Evolutionary conservation across 495 filamentous ascomycete genomes (phyloP), one percentile per base, ranked within the genome.

Genomic region (Penicillium herquei): DNA sequence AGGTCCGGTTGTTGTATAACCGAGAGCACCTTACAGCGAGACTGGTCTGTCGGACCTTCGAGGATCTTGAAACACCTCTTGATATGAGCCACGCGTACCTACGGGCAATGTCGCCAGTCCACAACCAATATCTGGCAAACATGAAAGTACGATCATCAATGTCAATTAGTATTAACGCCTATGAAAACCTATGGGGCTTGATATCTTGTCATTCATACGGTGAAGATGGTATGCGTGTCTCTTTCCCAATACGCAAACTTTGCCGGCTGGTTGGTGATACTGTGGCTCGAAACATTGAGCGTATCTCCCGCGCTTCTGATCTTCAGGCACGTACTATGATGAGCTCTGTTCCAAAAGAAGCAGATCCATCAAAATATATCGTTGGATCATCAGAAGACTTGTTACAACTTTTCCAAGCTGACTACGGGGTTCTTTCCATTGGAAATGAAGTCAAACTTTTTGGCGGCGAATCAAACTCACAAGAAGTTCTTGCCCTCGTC

Each of bases 81-180:
- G 90, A 96, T 64, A 82, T 96, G 62, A 92, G 87, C 12, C 85
- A 91, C 64, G 81, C 83, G 3, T 94, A 94, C 58, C 79, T 96
- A 13, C 86, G 91, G 32, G 90, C 92, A 33, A 95, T 69, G 63
- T 69, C 95, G 81, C 91, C 88, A 1, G 89, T 90, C 3, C 89
- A 94, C 58, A 69, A 94, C 39, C 92, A 92, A 65, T 96, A 95
- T 56, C 77, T 95, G 0, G 79, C 76, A 26, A 90, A 96, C 68
- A 95, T 95, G 91, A 86, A 80, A 1, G 89, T 94, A 3, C 82
- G 91, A 18, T 85, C 89, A 2, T 92, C 89, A 53, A 96, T 96
- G 91, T 94, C 90, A 13, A 92, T 96, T 58, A 93, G 90, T 4
- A 89, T 95, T 56, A 92, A 88, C 54, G 87, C 86, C 0, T 91